Evolutionary conservation across 495 filamentous ascomycete species (phyloP), one percentile per base, ranked within the genome.

Genomic region (Schizothecium vesticola): DNA sequence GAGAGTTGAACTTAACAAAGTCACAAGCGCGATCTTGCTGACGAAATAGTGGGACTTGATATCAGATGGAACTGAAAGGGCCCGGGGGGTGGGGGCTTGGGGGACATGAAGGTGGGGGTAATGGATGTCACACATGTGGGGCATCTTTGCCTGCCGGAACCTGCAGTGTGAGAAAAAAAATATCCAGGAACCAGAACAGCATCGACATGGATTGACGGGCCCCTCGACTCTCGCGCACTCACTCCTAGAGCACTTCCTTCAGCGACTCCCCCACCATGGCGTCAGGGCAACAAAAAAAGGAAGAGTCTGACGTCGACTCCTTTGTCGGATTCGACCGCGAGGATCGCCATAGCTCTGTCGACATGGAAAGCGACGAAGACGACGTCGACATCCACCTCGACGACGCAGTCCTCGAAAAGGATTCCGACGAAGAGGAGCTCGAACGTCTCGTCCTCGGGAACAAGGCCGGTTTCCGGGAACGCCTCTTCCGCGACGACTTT

Each of bases 391-490:
- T 36, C 51, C 70, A 68, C 67, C 55, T 72, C 57, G 70, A 68
- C 51, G 72, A 22, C 2, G 36, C 59, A n/a, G n/a, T 57, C 59
- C 36, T 64, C 25, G 88, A 90, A 57, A 94, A 93, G 76, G 92
- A 96, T 72, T 88, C 85, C 63, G 86, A 89, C 33, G 94, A 98
- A 75, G 85, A 87, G 72, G 92, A 92, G 76, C 86, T 98, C 19
- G 93, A 97, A 80, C 85, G 86, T 68, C 82, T 96, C 67, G 89
- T 98, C 2, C 91, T 98, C 61, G 94, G 94, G 29, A 91, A 95
- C 73, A 85, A 89, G 57, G 85, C 85, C n/a, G 91, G 89, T 28
- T 97, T 97, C 76, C 86, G 87, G 59, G 84, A 87, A 56, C 88
- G 87, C 60, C 81, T 97, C 70, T 88, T 89, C 66, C 77, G 79